phyloP scores from a whole-genome alignment of 2,329 filamentous ascomycete genomes.

The Botrytis medusae region DNA sequence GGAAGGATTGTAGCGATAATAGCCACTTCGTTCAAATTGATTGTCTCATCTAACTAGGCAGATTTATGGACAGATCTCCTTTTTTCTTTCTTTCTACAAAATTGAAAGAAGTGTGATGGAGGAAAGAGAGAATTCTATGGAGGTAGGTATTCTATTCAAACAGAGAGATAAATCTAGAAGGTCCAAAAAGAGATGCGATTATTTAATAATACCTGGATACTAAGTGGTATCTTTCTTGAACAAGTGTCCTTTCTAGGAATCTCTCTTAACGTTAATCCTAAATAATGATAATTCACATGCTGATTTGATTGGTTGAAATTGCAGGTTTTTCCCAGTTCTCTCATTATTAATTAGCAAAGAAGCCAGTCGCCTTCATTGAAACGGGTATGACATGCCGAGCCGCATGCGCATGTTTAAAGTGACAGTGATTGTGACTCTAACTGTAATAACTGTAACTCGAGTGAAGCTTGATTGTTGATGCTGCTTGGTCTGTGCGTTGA shows the following conservation, averaged over 20 bases:
- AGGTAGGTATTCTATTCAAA: conserved; percentile 2
- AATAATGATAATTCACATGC: neutral
- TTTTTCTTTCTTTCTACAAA: neutral
- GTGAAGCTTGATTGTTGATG: neutral
- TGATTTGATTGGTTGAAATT: conserved; percentile 2
- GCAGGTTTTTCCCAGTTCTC: neutral
- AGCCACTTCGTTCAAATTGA: conserved; percentile 22
- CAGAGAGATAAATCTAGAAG: neutral
- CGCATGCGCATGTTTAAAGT: neutral
- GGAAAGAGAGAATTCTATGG: neutral
- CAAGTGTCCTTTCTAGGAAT: conserved; percentile 6
- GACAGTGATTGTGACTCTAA: neutral
- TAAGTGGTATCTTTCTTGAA: neutral
- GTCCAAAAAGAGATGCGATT: neutral
- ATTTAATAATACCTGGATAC: neutral
- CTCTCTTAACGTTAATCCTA: neutral
- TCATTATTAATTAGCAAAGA: neutral
- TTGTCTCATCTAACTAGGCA: conserved; percentile 22
- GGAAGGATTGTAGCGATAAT: conserved; percentile 22
- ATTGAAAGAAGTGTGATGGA: neutral
- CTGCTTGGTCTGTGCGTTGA: neutral
- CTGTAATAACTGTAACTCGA: neutral
- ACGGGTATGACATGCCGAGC: neutral
- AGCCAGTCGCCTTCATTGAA: neutral
- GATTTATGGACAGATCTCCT: conserved; percentile 19